Base-by-base conservation (phyloP, 129 eudicot genomes). In the Heracleum sosnowskyi region DNA sequence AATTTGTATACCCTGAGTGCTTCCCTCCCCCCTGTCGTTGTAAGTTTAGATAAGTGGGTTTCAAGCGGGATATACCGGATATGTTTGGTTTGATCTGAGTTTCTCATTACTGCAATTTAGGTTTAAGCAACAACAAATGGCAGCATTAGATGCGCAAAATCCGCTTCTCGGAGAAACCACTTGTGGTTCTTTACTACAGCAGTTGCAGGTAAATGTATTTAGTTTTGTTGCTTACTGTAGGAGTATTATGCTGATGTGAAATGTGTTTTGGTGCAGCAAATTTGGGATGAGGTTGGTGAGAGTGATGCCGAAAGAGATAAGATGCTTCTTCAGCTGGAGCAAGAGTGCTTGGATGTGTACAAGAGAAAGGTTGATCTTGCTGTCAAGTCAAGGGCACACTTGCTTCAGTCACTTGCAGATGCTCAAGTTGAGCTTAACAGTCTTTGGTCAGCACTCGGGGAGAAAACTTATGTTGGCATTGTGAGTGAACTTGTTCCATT, bases 281-380 rank as follows among this genome's bases (percentile, higher is more conserved):
- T 91, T 73, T 95, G 98, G 98, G 98, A 92, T 66, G 98, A 94
- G 79, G 96, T 94, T 36, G 98, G 98, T 79, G 98, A 95, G 81
- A 91, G 82, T 63, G 98, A 95, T 24, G 96, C 90, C 28, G 97
- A 88, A 76, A 83, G 97, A 75, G 98, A 95, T 84, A 88, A 88
- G 88, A 95, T 95, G 97, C 97, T 95, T 79, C 87, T 95, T 81
- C 96, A 91, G 85, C 81, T 95, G 46, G 99, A 96, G 83, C 96
- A 96, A 78, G 99, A 96, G 73, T 96, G 97, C 81, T 80, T 96
- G 85, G 92, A 96, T 84, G 97, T 96, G 28, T 92, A 96, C 84
- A 92, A 84, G 85, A 90, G 97, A 82, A 96, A 96, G 83, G 99
- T 96, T 81, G 97, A 96, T 69, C 85, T 71, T 72, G 93, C 99